A percentile compares a stretch with the other conserved stretches of the same genome.
Evolutionary conservation across 192 early-diverging fungal genomes (phyloP).

Genomic region (Coemansia sp.): DNA sequence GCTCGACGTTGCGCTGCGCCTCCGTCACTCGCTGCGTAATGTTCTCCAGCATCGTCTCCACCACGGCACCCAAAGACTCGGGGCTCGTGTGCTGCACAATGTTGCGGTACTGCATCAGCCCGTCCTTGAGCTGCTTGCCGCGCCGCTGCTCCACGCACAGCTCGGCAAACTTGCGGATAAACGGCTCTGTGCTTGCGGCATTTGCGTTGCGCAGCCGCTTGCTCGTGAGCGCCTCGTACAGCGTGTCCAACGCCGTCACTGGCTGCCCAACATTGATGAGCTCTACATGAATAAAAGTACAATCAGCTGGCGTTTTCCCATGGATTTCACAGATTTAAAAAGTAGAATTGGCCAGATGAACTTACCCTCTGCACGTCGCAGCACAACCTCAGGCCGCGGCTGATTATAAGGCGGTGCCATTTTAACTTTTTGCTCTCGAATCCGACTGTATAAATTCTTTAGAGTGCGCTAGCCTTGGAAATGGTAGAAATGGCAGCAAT

Average conservation of each 20-base stretch:
- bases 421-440: neutral
- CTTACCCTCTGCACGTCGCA: conserved; percentile 84
- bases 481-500: too few species aligned
- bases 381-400: conserved; percentile 76
- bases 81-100: conserved; percentile 95
- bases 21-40: conserved; percentile 84
- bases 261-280: conserved; percentile 80
- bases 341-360: neutral
- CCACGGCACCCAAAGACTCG: conserved; percentile 83
- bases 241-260: conserved; percentile 76
- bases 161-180: conserved; percentile 90
- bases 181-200: conserved; percentile 82
- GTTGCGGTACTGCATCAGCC: conserved; percentile 97
- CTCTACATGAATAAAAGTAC: conserved; percentile 59
- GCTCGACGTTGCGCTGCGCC: conserved; percentile 90
- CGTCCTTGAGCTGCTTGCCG: conserved; percentile 93
- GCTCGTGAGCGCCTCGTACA: conserved; percentile 90
- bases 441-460: too few species aligned
- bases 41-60: conserved; percentile 82
- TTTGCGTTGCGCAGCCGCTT: conserved; percentile 84
- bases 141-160: conserved; percentile 83
- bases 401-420: conserved; percentile 5
- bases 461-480: too few species aligned
- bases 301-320: neutral
- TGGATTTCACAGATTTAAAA: conserved; percentile 4